Conservation (phyloP, 306 rosid genomes). For the Cicer chorassanicum region DNA sequence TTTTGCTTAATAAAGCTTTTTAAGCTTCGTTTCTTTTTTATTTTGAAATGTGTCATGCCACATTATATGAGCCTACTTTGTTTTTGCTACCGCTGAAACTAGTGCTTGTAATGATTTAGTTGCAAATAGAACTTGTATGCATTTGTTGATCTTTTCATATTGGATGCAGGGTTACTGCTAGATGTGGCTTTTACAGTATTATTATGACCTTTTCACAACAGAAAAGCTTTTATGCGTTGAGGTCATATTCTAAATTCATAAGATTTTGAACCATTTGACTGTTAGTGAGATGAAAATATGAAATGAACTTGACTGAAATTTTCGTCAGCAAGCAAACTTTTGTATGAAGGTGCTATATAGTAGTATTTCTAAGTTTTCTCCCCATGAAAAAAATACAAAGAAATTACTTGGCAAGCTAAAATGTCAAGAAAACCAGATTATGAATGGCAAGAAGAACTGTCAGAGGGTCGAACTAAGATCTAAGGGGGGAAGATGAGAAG, state of each 20-base stretch:
- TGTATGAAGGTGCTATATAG: no score
- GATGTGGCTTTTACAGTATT: background rate
- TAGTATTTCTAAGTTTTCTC: no score
- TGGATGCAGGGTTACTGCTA: background rate
- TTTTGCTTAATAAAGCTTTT: conserved; percentile 59
- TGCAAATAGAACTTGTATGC: conserved; percentile 29
- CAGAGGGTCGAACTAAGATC: background rate
- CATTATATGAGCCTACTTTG: conserved; percentile 28
- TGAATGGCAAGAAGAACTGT: background rate
- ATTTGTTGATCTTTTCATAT: conserved; percentile 20
- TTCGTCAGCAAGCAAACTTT: background rate
- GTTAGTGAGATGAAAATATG: background rate
- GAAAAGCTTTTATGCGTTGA: background rate
- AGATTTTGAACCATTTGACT: background rate
- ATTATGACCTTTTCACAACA: conserved; percentile 7
- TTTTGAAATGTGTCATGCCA: conserved; percentile 40
- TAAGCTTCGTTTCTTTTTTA: conserved; percentile 48
- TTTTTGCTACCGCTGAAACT: conserved; percentile 40
- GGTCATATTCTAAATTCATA: background rate
- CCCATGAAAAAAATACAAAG: background rate
- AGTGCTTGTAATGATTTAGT: conserved; percentile 48
- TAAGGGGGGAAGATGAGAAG: background rate
- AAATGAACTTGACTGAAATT: background rate
- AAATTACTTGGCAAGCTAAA: background rate
- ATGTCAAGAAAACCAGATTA: background rate